A percentile compares a stretch with the other conserved stretches of the same genome.
These are phyloP conservation scores for Geranium incanum DNA, from an alignment of 441 rosid species.

Conservation along the genomic window DNA sequence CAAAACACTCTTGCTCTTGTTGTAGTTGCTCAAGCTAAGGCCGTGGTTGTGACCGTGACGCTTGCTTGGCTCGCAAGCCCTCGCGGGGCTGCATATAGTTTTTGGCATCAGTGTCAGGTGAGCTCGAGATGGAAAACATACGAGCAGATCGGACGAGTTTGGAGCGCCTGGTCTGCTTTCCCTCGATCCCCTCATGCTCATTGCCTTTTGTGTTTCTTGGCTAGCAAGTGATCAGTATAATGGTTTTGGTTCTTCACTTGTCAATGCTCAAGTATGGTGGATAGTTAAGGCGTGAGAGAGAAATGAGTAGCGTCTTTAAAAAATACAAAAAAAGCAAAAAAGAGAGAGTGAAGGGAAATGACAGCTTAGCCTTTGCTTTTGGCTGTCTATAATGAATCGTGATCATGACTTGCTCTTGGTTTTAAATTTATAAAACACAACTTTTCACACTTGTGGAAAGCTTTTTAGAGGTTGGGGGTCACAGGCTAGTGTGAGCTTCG, in stretches of 20 bases:
- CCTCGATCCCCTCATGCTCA: slow-evolving; percentile 54
- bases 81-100: slow-evolving; percentile 60
- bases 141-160: slow-evolving; percentile 55
- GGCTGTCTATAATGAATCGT: too few species aligned
- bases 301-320: too few species aligned
- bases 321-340: too few species aligned
- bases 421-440: background rate
- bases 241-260: background rate
- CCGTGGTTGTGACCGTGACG: slow-evolving; percentile 30
- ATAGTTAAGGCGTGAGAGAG: too few species aligned
- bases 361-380: too few species aligned
- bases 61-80: slow-evolving; percentile 36
- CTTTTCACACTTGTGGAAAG: too few species aligned
- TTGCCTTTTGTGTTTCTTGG: slow-evolving; percentile 4
- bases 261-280: too few species aligned
- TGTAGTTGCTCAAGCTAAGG: background rate
- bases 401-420: background rate
- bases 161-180: slow-evolving; percentile 47
- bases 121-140: slow-evolving; percentile 75
- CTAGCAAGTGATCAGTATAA: slow-evolving; percentile 10
- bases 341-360: too few species aligned
- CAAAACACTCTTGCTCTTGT: background rate
- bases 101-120: slow-evolving; percentile 61
- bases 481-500: background rate
- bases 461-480: background rate